A percentile compares a stretch with the other conserved stretches of the same genome.
phyloP scores from a whole-genome alignment of 148 eudicot species.

The Pouteria glomerata region DNA sequence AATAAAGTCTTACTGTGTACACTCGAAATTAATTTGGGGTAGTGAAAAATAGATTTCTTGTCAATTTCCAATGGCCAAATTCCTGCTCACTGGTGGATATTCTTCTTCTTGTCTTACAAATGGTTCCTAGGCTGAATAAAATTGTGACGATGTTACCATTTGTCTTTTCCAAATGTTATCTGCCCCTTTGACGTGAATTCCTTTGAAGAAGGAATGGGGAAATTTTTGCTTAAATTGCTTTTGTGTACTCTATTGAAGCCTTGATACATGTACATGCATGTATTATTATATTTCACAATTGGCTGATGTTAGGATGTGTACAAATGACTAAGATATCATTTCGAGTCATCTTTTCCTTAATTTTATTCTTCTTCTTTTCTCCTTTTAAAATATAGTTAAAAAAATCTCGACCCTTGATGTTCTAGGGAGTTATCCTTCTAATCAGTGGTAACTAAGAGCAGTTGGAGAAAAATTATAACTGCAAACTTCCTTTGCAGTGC shows the following conservation, averaged over 20 bases:
- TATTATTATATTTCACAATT: neutral
- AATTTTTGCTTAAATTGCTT: neutral
- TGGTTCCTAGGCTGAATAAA: neutral
- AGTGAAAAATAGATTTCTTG: slow-evolving; percentile 1
- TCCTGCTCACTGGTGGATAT: neutral
- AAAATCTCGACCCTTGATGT: neutral
- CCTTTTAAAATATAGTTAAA: neutral
- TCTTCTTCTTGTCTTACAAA: neutral
- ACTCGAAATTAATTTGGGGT: neutral
- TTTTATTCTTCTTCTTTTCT: neutral
- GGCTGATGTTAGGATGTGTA: neutral
- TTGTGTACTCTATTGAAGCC: neutral
- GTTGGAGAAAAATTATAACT: neutral
- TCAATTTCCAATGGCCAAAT: neutral
- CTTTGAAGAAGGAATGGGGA: neutral
- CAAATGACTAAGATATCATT: neutral
- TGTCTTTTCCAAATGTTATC: neutral
- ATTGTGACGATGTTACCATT: neutral
- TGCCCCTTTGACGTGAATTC: neutral
- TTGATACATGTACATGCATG: too few species aligned
- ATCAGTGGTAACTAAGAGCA: neutral
- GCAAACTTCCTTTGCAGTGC: neutral
- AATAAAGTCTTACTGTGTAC: slow-evolving; percentile 6
- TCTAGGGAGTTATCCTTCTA: neutral
- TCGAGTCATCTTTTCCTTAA: neutral